Conservation (phyloP, 495 filamentous ascomycete species). For the Pseudevernia furfuracea region DNA sequence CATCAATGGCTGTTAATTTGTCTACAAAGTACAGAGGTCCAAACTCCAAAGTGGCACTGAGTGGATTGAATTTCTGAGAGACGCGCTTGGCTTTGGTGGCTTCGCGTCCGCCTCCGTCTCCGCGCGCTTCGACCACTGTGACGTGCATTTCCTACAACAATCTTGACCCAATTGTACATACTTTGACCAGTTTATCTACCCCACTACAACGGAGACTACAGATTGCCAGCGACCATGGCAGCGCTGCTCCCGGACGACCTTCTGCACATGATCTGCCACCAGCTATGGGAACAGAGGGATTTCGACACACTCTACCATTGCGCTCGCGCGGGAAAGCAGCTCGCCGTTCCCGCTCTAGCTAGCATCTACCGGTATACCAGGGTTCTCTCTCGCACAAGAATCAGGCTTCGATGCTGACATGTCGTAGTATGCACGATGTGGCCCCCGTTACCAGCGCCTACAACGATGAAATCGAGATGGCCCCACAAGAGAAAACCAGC, state of each 20-base stretch:
- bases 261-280: conserved; percentile 50
- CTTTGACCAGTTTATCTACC: conserved; percentile 20
- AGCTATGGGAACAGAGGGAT: conserved; percentile 44
- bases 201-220: background rate
- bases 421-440: conserved; percentile 33
- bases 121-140: conserved; percentile 9
- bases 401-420: conserved; percentile 7
- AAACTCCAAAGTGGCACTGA: background rate
- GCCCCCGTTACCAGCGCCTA: conserved; percentile 35
- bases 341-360: conserved; percentile 51
- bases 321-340: conserved; percentile 40
- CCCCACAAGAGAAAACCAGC: conserved; percentile 21
- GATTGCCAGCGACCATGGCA: conserved; percentile 22
- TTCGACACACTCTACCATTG: conserved; percentile 52
- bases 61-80: no score
- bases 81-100: conserved; percentile 3
- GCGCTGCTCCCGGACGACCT: conserved; percentile 49
- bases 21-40: background rate
- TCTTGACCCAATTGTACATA: conserved; percentile 15
- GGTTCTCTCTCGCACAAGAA: background rate
- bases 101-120: conserved; percentile 23
- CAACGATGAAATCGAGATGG: conserved; percentile 34
- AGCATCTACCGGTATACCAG: conserved; percentile 53
- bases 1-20: background rate
- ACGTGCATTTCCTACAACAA: background rate